Evolutionary conservation across 129 eudicot species (phyloP).

Genomic region (Solidago caesia): DNA sequence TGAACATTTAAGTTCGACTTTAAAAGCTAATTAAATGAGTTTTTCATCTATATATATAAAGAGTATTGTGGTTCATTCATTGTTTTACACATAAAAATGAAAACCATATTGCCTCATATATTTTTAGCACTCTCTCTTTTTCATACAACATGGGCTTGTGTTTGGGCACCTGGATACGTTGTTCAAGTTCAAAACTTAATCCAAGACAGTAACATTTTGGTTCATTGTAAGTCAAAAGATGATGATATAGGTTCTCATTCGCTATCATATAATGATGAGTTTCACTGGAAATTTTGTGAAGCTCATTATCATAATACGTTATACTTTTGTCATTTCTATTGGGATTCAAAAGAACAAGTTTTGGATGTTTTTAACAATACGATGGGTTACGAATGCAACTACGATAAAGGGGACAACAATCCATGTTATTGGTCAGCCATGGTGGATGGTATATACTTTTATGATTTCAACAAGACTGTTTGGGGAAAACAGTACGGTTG

Average conservation of each 20-base stretch:
- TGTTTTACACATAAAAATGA: background rate
- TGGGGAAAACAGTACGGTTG: constrained; percentile 16
- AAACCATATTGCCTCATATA: background rate
- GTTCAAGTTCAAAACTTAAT: constrained; percentile 3
- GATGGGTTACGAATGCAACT: constrained; percentile 1
- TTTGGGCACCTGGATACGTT: background rate
- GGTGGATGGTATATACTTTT: constrained; percentile 4
- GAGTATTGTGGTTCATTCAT: too few species aligned
- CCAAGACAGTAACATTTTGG: background rate
- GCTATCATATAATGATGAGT: background rate
- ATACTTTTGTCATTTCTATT: constrained; percentile 6
- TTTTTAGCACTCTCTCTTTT: background rate
- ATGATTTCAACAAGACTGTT: background rate
- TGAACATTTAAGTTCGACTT: too few species aligned
- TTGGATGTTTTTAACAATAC: constrained; percentile 4
- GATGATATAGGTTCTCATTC: background rate
- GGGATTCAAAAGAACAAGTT: background rate
- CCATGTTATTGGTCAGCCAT: constrained; percentile 10
- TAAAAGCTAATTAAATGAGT: too few species aligned
- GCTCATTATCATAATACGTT: background rate
- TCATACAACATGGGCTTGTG: background rate
- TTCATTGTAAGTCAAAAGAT: constrained; percentile 6
- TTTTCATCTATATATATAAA: too few species aligned
- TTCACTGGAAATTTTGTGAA: background rate
- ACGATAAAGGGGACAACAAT: background rate